Base-by-base conservation (phyloP, 129 eudicot species). In the Centrapalus pauciflorus region DNA sequence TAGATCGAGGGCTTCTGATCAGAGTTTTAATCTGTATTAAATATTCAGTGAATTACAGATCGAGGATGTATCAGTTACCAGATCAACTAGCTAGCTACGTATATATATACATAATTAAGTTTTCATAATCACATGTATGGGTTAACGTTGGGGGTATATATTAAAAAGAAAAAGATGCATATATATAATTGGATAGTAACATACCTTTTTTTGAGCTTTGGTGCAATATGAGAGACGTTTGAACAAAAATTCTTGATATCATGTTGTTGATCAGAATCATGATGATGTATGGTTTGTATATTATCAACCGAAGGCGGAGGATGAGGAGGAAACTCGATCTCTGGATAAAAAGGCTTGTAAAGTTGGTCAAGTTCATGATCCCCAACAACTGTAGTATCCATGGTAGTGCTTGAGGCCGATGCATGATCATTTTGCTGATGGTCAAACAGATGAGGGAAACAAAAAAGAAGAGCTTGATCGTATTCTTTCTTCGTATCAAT, bases 191-290 rank as follows among this genome's bases (percentile, higher is more conserved):
- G n/a, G n/a, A n/a, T n/a, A n/a, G n/a, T 23, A 34, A 5, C 19
- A 13, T 20, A 71, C 69, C 96, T 88, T 76, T 76, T 85, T 71
- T 88, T 88, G 75, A 82, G 83, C 74, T 78, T 88, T 17, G 85
- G 67, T 61, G 78, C 72, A 58, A 57, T 35, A 57, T 75, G 79
- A 67, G 79, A 75, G 60, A 51, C 46, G 29, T 66, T 75, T 28
- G 74, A 75, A 72, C 55, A 14, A 27, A 21, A 28, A 9, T 7
- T 59, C 72, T 57, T 55, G 43, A 64, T 67, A 1, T 80, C 70
- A 11, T 45, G 62, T 60, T 65, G 66, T 20, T 66, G 68, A 66
- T 75, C 67, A 55, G 23, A 32, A 30, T 28, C 66, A 19, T 64
- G 40, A 45, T 14, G 66, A 20, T 74, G 63, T 66, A 37, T 62